Evolutionary conservation across 2,329 filamentous ascomycete species (phyloP).

Genomic region (Capronia epimyces): DNA sequence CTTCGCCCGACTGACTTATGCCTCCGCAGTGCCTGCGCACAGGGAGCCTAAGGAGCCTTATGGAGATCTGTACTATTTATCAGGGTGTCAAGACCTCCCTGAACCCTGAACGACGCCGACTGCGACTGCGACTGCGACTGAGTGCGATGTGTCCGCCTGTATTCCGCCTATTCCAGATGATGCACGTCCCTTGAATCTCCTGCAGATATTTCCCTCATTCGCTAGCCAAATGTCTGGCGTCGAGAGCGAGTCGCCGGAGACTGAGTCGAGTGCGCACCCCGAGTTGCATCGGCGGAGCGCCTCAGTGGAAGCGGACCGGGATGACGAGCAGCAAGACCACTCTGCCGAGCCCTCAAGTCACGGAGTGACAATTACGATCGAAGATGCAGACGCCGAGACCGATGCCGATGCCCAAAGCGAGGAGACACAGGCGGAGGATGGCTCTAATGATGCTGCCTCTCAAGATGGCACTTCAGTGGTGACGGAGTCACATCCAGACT

Average conservation of each 20-base stretch:
- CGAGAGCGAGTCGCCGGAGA: slow-evolving; percentile 18
- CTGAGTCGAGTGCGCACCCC: slow-evolving; percentile 10
- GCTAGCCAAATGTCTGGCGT: slow-evolving; percentile 27
- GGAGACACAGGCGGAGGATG: slow-evolving; percentile 22
- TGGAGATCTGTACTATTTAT: slow-evolving; percentile 11
- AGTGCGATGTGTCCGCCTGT: slow-evolving; percentile 14
- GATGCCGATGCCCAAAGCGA: slow-evolving; percentile 17
- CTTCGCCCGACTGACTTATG: not conserved
- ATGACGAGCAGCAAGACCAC: slow-evolving; percentile 25
- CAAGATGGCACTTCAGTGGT: slow-evolving; percentile 20
- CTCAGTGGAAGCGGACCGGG: slow-evolving; percentile 26
- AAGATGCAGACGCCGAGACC: slow-evolving; percentile 25
- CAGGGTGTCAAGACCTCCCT: not conserved
- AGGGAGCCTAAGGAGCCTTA: not conserved
- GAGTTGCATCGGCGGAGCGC: slow-evolving; percentile 7
- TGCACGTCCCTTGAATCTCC: slow-evolving; percentile 7
- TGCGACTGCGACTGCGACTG: slow-evolving; percentile 14
- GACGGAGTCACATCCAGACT: slow-evolving; percentile 15
- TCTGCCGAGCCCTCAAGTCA: slow-evolving; percentile 23
- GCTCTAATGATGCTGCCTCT: slow-evolving; percentile 20
- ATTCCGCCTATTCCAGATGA: slow-evolving; percentile 3
- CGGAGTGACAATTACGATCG: slow-evolving; percentile 26
- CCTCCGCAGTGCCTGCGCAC: slow-evolving; percentile 5
- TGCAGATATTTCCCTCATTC: slow-evolving; percentile 6
- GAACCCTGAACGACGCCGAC: too few species aligned